Conservation (phyloP, 148 eudicot genomes). For the Euryodendron excelsum region DNA sequence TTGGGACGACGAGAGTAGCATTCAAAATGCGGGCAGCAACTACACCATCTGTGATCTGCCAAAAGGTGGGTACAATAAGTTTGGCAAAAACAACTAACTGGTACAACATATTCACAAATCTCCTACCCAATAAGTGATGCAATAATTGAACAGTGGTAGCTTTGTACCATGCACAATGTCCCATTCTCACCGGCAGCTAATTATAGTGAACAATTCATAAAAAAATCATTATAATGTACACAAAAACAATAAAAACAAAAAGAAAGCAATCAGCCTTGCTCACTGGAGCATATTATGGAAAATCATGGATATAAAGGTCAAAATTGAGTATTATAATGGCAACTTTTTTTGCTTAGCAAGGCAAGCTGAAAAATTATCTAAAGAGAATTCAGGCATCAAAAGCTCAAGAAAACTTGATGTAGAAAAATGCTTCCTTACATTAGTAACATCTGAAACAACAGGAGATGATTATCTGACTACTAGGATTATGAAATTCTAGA, state of each 20-base stretch:
- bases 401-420: neutral
- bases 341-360: neutral
- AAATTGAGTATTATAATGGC: neutral
- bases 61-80: conserved; percentile 8
- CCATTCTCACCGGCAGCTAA: neutral
- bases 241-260: too few relatives aligned
- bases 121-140: too few relatives aligned
- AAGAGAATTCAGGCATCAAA: neutral
- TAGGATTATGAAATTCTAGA: neutral
- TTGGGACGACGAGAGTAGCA: conserved; percentile 91
- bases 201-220: neutral
- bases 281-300: neutral
- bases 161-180: neutral
- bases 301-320: neutral
- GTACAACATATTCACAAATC: neutral
- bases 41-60: conserved; percentile 94
- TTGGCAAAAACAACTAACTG: neutral
- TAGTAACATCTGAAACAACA: neutral
- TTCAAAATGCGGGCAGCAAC: conserved; percentile 97
- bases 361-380: neutral
- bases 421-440: neutral
- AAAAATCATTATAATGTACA: neutral
- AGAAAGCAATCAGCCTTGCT: neutral
- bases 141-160: too few relatives aligned
- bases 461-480: neutral